These are phyloP conservation scores for Bretziella fagacearum DNA, from an alignment of 2,329 filamentous ascomycete genomes.

Conservation along the genomic window DNA sequence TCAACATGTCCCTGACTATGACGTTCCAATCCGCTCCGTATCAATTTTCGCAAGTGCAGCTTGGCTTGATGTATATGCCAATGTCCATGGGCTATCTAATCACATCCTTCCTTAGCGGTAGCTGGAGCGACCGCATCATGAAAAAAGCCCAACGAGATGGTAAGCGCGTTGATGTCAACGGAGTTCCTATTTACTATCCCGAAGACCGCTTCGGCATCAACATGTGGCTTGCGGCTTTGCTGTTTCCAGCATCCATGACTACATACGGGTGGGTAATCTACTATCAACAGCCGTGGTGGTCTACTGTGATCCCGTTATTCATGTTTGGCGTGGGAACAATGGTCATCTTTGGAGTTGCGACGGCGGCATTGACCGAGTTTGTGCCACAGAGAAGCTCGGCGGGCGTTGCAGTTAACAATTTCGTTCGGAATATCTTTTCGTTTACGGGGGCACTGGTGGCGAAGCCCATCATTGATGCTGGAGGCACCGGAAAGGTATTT, in stretches of 20 bases:
- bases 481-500: conserved; percentile 63
- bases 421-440: conserved; percentile 60
- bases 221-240: conserved; percentile 53
- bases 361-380: conserved; percentile 76
- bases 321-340: conserved; percentile 63
- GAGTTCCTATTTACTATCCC: conserved; percentile 49
- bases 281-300: conserved; percentile 47
- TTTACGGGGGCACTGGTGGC: conserved; percentile 55
- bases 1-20: conserved; percentile 61
- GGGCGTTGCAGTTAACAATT: conserved; percentile 68
- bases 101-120: conserved; percentile 51
- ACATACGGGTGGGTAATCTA: conserved; percentile 63
- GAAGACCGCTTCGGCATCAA: conserved; percentile 76
- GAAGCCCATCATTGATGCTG: conserved; percentile 50
- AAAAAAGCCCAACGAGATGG: conserved; percentile 54
- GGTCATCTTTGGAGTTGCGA: conserved; percentile 60
- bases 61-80: conserved; percentile 65
- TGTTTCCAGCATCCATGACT: conserved; percentile 55
- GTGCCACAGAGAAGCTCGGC: conserved; percentile 53
- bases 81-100: conserved; percentile 55
- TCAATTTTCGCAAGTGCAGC: conserved; percentile 46
- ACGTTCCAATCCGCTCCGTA: conserved; percentile 53
- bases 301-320: conserved; percentile 47
- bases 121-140: conserved; percentile 73
- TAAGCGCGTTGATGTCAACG: conserved; percentile 48